Evolutionary conservation across 78 protist genomes (phyloP).

Genomic region (Acrasis kona): DNA sequence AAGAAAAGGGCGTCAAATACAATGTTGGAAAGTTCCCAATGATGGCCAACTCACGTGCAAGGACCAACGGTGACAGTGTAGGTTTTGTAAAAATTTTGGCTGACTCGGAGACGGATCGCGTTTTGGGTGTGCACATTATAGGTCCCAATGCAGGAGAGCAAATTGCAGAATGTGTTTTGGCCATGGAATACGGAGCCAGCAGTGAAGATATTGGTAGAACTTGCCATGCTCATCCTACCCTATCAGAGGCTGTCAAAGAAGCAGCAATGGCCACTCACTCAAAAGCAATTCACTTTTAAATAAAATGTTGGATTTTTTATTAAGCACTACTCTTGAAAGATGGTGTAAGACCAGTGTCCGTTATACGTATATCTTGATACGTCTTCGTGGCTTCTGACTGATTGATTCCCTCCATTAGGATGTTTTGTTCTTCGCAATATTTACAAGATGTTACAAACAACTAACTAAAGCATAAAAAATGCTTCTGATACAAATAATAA

Average conservation of each 20-base stretch:
- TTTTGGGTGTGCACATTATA: slow-evolving; percentile 91
- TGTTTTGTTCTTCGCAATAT: too few relatives aligned
- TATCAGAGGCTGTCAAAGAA: slow-evolving; percentile 95
- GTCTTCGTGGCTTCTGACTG: too few relatives aligned
- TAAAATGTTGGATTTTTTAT: too few relatives aligned
- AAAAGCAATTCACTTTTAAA: slow-evolving; percentile 88
- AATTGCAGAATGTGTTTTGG: slow-evolving; percentile 86
- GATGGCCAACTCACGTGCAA: slow-evolving; percentile 95
- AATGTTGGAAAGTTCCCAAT: slow-evolving; percentile 90
- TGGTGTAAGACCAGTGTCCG: too few relatives aligned
- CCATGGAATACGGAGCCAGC: slow-evolving; percentile 89
- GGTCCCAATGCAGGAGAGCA: slow-evolving; percentile 84
- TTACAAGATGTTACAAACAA: too few relatives aligned
- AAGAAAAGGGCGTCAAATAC: slow-evolving; percentile 64
- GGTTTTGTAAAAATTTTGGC: slow-evolving; percentile 91
- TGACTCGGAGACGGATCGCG: slow-evolving; percentile 66
- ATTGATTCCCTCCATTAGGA: too few relatives aligned
- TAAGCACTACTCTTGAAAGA: too few relatives aligned
- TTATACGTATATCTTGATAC: too few relatives aligned
- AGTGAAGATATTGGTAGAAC: slow-evolving; percentile 89
- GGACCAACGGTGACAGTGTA: slow-evolving; percentile 68
- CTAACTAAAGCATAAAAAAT: too few relatives aligned
- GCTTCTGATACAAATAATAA: too few relatives aligned
- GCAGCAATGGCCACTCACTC: slow-evolving; percentile 74
- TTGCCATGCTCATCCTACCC: slow-evolving; percentile 98